phyloP scores from a whole-genome alignment of 768 basidiomycete species.

The Termitomyces sp. region DNA sequence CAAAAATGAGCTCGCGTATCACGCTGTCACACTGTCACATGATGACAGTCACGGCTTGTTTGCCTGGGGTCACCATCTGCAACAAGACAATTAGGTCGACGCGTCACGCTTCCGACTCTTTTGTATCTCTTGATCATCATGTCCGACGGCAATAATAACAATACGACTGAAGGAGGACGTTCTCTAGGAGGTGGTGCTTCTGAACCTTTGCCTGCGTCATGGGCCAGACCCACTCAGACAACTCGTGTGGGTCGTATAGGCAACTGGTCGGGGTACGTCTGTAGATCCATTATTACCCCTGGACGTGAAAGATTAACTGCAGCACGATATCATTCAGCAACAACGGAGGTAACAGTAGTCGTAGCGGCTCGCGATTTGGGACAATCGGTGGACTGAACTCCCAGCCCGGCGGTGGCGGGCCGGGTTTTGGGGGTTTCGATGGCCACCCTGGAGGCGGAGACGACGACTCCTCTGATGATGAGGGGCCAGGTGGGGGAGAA shows the following conservation, averaged over 20 bases:
- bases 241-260: constrained; percentile 53
- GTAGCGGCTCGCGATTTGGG: constrained; percentile 22
- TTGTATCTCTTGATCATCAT: constrained; percentile 19
- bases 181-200: constrained; percentile 44
- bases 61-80: neutral
- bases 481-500: constrained; percentile 50
- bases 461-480: constrained; percentile 46
- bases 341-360: constrained; percentile 3
- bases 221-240: constrained; percentile 34
- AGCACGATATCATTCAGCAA: neutral
- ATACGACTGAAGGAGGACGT: constrained; percentile 31
- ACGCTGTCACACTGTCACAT: too few relatives aligned
- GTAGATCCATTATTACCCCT: neutral
- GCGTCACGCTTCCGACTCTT: neutral
- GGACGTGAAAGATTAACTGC: neutral
- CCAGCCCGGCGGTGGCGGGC: neutral
- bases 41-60: too few relatives aligned
- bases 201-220: constrained; percentile 46
- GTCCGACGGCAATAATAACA: constrained; percentile 30
- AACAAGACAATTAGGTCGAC: neutral
- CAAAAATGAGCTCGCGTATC: too few relatives aligned
- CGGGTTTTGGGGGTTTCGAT: constrained; percentile 13
- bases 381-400: constrained; percentile 23
- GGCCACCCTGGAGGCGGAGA: constrained; percentile 9
- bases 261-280: constrained; percentile 37